Base-by-base conservation (phyloP, 2,329 filamentous ascomycete species). In the Arthrobotrys musiformis region DNA sequence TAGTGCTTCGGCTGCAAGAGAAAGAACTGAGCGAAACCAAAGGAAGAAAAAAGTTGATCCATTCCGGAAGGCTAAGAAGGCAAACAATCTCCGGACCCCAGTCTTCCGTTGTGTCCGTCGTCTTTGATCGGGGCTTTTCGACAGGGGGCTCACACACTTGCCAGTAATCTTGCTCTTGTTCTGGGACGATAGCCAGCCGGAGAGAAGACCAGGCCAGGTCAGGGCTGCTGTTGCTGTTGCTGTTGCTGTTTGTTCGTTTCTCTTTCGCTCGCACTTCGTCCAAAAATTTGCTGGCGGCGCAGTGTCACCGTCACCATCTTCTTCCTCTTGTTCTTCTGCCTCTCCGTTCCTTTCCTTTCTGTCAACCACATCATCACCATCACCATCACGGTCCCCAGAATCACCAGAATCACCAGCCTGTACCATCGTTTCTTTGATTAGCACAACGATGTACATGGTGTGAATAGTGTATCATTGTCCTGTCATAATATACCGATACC, bases 51-150 rank as follows among this genome's bases (percentile, higher is more conserved):
- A 77, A 70, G 73, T 77, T 70, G 73, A 67, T 77, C 73, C 73
- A 77, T 77, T 77, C 73, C 73, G 73, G 73, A 77, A 77, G 66
- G 73, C 73, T 77, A 77, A 70, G 64, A 54, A 66, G 73, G 61
- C 73, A 77, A 77, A 77, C 73, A 77, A 77, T 77, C 73, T 77
- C 73, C 73, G 61, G 58, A 62, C 60, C 73, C 73, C 73, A 77
- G 73, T 77, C 46, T 64, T 69, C 73, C 66, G 66, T 66, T 66
- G 73, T 77, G 48, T 64, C 66, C 66, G 60, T 70, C 60, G 72
- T 69, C 60, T 70, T 70, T 70, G 73, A 70, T 77, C 66, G 66
- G 73, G 60, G 50, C 66, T 54, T 70, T 77, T 54, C 40, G 52
- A 58, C 63, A 69, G 66, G 64, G 64, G 66, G 48, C 50, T 40